phyloP scores from a whole-genome alignment of 2,329 filamentous ascomycete genomes.

The Microdochium bolleyi region DNA sequence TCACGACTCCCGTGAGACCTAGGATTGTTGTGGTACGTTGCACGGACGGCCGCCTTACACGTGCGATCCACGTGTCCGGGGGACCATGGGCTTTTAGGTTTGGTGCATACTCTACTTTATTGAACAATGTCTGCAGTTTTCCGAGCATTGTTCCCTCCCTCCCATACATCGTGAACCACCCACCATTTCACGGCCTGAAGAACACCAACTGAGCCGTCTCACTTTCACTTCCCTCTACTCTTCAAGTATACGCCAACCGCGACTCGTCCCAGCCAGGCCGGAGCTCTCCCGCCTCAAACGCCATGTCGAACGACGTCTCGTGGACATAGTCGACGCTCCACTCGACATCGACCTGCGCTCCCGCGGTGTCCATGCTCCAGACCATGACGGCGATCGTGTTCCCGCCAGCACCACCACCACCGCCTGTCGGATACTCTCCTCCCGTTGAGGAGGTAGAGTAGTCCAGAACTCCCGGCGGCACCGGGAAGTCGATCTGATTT shows the following conservation, averaged over 20 bases:
- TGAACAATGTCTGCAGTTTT: no score
- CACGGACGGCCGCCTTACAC: no score
- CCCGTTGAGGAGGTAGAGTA: conserved; percentile 43
- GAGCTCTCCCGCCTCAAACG: conserved; percentile 37
- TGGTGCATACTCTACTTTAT: no score
- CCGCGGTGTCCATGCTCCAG: conserved; percentile 49
- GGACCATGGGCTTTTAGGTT: no score
- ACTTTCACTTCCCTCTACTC: background rate
- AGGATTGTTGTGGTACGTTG: no score
- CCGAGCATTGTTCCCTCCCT: no score
- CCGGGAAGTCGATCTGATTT: conserved; percentile 63
- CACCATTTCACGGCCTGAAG: no score
- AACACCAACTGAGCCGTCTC: no score
- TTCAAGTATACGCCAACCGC: conserved; percentile 25
- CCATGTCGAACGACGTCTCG: conserved; percentile 41
- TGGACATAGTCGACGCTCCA: conserved; percentile 47
- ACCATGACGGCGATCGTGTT: conserved; percentile 51
- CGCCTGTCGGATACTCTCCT: conserved; percentile 48
- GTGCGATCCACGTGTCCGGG: no score
- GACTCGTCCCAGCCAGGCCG: conserved; percentile 40
- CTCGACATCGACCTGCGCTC: conserved; percentile 38
- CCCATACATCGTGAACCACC: no score
- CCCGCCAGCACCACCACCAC: conserved; percentile 48
- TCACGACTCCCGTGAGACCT: no score
- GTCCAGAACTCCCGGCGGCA: conserved; percentile 66